These are phyloP conservation scores for Termitomyces sp. DNA, from an alignment of 768 basidiomycete genomes.

Conservation along the genomic window DNA sequence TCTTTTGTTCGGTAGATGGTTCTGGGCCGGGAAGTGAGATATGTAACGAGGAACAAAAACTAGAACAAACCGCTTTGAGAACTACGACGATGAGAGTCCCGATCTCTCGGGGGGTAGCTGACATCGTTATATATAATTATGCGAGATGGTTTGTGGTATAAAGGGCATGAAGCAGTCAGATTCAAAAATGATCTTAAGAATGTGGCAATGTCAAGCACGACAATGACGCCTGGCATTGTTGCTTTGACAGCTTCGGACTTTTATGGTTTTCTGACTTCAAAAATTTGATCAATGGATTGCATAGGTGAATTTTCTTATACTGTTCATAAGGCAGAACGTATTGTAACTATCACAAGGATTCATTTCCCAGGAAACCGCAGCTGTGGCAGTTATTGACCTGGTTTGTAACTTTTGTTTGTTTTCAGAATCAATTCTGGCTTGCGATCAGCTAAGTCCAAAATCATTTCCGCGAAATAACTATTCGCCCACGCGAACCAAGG, in stretches of 20 bases:
- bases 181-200: not conserved
- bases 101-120: constrained; percentile 63
- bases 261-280: not conserved
- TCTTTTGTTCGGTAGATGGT: constrained; percentile 84
- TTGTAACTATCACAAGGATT: constrained; percentile 4
- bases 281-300: not conserved
- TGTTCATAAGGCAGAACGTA: not conserved
- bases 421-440: constrained; percentile 68
- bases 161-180: constrained; percentile 5
- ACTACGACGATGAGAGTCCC: constrained; percentile 94
- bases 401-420: constrained; percentile 47
- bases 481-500: constrained; percentile 84
- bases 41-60: constrained; percentile 5
- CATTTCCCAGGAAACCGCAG: constrained; percentile 2
- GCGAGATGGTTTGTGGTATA: constrained; percentile 1
- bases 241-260: not conserved
- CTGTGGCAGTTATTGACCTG: constrained; percentile 30
- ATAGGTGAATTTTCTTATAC: not conserved
- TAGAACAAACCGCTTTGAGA: constrained; percentile 77
- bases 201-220: not conserved
- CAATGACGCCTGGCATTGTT: not conserved
- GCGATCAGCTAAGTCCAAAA: constrained; percentile 67
- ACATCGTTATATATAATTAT: constrained; percentile 32
- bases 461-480: constrained; percentile 80
- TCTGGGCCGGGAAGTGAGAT: constrained; percentile 37